These are phyloP conservation scores for Rhodocollybia butyracea DNA, from an alignment of 768 basidiomycete species.

Conservation along the genomic window DNA sequence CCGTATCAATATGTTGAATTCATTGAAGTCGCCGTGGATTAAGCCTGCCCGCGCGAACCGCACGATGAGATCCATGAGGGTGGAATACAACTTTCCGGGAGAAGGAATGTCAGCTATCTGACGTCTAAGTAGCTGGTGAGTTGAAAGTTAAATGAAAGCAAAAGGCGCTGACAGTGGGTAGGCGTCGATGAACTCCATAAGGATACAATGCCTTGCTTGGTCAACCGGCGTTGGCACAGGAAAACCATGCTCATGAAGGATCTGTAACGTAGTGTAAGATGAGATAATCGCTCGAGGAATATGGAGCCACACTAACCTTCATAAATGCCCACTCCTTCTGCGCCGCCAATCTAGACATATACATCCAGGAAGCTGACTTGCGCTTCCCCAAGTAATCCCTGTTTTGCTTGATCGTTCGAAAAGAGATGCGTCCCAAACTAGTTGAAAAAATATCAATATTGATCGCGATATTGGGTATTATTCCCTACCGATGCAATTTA, in stretches of 20 bases:
- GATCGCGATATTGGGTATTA: background rate
- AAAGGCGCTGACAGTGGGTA: slow-evolving; percentile 78
- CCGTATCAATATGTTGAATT: slow-evolving; percentile 95
- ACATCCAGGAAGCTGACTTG: slow-evolving; percentile 98
- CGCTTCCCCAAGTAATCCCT: slow-evolving; percentile 95
- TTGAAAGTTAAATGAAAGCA: background rate
- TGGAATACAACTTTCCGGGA: slow-evolving; percentile 88
- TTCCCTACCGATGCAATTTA: slow-evolving; percentile 83
- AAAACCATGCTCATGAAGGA: slow-evolving; percentile 87
- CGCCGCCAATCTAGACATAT: slow-evolving; percentile 94
- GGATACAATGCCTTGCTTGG: slow-evolving; percentile 89
- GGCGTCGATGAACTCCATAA: slow-evolving; percentile 96
- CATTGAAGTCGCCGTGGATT: slow-evolving; percentile 99
- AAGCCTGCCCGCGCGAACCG: slow-evolving; percentile 90
- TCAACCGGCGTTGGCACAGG: slow-evolving; percentile 94
- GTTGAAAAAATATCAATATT: slow-evolving; percentile 5
- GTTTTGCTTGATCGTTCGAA: slow-evolving; percentile 94
- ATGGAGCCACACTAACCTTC: slow-evolving; percentile 57
- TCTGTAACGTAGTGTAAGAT: slow-evolving; percentile 53
- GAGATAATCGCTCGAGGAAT: background rate
- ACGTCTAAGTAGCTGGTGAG: slow-evolving; percentile 48
- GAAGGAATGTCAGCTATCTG: slow-evolving; percentile 82
- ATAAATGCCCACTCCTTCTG: slow-evolving; percentile 99
- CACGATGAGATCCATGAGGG: slow-evolving; percentile 93
- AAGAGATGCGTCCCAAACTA: slow-evolving; percentile 95